Percentiles rank a stretch among this genome's conserved stretches.
phyloP scores from a whole-genome alignment of 2,329 filamentous ascomycete species.

The Neopestalotiopsis clavispora region DNA sequence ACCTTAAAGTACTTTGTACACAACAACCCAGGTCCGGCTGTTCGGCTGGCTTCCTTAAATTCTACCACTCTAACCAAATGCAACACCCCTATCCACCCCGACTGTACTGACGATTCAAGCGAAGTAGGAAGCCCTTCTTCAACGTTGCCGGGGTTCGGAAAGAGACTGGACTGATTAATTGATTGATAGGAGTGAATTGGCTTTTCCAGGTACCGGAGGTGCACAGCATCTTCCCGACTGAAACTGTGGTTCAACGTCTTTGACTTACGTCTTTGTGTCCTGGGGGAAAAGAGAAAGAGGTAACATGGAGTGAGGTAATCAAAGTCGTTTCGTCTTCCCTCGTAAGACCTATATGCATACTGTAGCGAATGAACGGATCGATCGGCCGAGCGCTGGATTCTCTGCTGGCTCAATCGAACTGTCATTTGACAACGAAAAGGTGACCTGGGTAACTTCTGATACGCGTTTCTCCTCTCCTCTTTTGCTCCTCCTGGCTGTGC shows the following conservation, averaged over 20 bases:
- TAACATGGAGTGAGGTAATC: no score
- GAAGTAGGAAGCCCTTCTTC: neutral
- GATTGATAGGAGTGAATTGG: neutral
- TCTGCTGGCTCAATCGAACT: neutral
- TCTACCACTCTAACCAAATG: neutral
- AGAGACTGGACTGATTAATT: neutral
- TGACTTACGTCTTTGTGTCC: neutral
- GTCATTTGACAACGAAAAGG: neutral
- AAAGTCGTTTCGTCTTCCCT: no score
- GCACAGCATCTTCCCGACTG: neutral
- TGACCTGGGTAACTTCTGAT: neutral
- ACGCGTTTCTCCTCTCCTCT: neutral
- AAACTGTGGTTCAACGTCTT: neutral
- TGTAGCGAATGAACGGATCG: conserved; percentile 6
- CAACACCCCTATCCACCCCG: neutral
- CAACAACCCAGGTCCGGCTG: neutral
- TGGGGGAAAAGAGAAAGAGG: neutral
- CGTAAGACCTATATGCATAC: neutral
- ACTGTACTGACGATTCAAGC: neutral
- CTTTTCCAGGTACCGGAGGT: neutral
- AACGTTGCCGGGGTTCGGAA: neutral
- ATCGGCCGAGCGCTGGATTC: neutral
- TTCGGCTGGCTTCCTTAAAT: neutral
- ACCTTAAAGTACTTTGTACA: neutral
- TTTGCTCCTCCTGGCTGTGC: neutral